These are phyloP conservation scores for Nakazawaea siamensis DNA, from an alignment of 805 yeast species.

Conservation along the genomic window DNA sequence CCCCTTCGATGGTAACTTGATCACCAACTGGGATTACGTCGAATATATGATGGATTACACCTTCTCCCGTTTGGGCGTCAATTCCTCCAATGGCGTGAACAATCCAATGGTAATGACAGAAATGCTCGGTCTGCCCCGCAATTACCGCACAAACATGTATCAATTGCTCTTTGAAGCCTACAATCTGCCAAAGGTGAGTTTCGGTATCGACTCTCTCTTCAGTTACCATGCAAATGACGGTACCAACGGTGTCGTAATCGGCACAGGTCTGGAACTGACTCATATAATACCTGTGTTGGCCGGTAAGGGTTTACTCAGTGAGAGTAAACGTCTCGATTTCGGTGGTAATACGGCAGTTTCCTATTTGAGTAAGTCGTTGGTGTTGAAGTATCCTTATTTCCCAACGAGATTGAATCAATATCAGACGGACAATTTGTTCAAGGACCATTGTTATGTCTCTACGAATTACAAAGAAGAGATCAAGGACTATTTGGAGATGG, in stretches of 20 bases:
- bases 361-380: slow-evolving; percentile 53
- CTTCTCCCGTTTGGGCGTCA: slow-evolving; percentile 70
- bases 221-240: slow-evolving; percentile 62
- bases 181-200: slow-evolving; percentile 60
- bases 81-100: slow-evolving; percentile 41
- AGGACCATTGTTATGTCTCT: slow-evolving; percentile 75
- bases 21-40: slow-evolving; percentile 88
- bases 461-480: slow-evolving; percentile 60
- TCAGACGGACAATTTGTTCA: slow-evolving; percentile 61
- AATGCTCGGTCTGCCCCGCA: slow-evolving; percentile 57
- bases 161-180: slow-evolving; percentile 84
- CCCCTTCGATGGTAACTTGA: slow-evolving; percentile 81
- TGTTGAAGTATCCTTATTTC: slow-evolving; percentile 85
- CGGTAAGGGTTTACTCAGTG: slow-evolving; percentile 58
- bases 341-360: slow-evolving; percentile 75
- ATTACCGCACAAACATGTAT: slow-evolving; percentile 68
- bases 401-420: slow-evolving; percentile 61
- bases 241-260: slow-evolving; percentile 65
- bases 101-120: slow-evolving; percentile 83
- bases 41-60: slow-evolving; percentile 81
- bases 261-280: slow-evolving; percentile 77
- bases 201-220: slow-evolving; percentile 80
- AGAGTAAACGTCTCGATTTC: slow-evolving; percentile 80
- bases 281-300: slow-evolving; percentile 72
- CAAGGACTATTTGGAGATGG: slow-evolving; percentile 45